phyloP scores from a whole-genome alignment of 305 asterid genomes.

The Fraxinus xanthoxyloides region DNA sequence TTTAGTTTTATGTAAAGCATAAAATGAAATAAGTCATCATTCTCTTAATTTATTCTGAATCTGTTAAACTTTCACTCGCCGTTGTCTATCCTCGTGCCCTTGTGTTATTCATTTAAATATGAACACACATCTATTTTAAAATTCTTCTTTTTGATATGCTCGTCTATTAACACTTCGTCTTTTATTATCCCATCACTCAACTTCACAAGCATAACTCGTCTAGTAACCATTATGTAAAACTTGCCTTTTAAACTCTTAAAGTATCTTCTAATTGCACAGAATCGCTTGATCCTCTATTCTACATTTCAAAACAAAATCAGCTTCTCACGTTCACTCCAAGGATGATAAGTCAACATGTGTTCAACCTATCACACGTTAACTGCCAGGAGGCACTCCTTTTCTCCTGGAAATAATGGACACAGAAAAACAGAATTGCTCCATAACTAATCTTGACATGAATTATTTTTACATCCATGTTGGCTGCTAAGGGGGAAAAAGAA shows the following conservation, averaged over 20 bases:
- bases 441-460: neutral
- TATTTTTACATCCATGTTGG: neutral
- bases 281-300: neutral
- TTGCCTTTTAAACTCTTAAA: neutral
- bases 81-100: neutral
- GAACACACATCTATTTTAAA: neutral
- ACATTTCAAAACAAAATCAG: neutral
- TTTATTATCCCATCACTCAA: neutral
- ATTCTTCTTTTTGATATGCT: neutral
- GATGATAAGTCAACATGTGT: neutral
- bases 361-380: neutral
- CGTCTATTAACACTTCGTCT: neutral
- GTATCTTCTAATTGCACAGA: neutral
- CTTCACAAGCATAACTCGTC: neutral
- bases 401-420: neutral
- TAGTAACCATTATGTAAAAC: neutral
- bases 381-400: neutral
- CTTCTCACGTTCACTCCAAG: neutral
- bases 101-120: neutral
- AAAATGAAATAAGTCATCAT: neutral
- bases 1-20: neutral
- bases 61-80: neutral
- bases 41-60: neutral
- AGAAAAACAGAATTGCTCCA: slow-evolving; percentile 13
- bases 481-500: neutral